Base-by-base conservation (phyloP, 208 protist genomes). In the Leptomonas pyrrhocoris region DNA sequence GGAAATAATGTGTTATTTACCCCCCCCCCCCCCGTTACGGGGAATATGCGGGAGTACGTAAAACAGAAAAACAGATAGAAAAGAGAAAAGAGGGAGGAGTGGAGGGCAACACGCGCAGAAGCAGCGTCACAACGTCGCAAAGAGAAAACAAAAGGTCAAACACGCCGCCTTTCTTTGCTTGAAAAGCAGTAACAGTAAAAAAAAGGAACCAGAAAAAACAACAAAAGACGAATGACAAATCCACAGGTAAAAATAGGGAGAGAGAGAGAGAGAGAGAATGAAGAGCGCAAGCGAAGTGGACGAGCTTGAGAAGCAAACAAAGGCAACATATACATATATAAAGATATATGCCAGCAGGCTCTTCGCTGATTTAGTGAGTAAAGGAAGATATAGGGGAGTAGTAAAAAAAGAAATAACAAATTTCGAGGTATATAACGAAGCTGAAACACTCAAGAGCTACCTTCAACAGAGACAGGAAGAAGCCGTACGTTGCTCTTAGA, bases 151-250 rank as follows among this genome's bases (percentile, higher is more conserved):
- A 28, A 57, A 31, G 28, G 21, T 18, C 9, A 28, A 43, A 59
- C 8, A 51, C n/a, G n/a, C n/a, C n/a, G n/a, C n/a, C n/a, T n/a
- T n/a, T n/a, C n/a, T n/a, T n/a, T n/a, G n/a, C n/a, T n/a, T n/a
- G n/a, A n/a, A n/a, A n/a, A n/a, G n/a, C n/a, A n/a, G 61, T 70
- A 60, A 53, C 9, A 60, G 50, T 38, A 28, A 46, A 27, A 42
- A 38, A 59, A 51, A 30, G 8, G 23, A 43, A 46, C 16, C 31
- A 8, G 42, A 60, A 68, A 43, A 19, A 57, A 12, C 7, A 13
- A 45, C 7, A 23, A 61, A 56, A 57, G n/a, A n/a, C n/a, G n/a
- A n/a, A n/a, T n/a, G n/a, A n/a, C n/a, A n/a, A n/a, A n/a, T n/a
- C n/a, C n/a, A n/a, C n/a, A n/a, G n/a, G n/a, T n/a, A n/a, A n/a